Conservation (phyloP, 192 early-diverging fungal species). For the Umbelopsis vinacea region DNA sequence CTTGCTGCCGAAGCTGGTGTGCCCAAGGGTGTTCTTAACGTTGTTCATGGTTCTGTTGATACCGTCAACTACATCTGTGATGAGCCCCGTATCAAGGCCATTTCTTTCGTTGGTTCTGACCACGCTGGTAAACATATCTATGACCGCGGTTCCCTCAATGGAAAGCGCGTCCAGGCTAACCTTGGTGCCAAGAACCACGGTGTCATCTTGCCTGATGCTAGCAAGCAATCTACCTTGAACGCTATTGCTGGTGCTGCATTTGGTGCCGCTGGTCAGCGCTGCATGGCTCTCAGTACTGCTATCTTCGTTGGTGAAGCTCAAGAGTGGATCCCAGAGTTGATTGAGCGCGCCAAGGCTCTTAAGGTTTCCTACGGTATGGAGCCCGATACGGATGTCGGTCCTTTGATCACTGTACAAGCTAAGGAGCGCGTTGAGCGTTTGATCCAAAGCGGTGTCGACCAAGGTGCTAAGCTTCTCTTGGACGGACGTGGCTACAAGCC, state of each 20-base stretch:
- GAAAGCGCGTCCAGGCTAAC: constrained; percentile 97
- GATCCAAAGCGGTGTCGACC: constrained; percentile 81
- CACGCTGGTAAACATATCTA: constrained; percentile 88
- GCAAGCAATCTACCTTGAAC: constrained; percentile 95
- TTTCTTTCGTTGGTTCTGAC: constrained; percentile 95
- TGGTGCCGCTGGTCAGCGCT: constrained; percentile 97
- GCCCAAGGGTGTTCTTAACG: constrained; percentile 88
- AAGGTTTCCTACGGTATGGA: constrained; percentile 88
- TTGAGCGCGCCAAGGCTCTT: constrained; percentile 82
- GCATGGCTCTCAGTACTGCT: constrained; percentile 94
- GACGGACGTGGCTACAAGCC: constrained; percentile 85
- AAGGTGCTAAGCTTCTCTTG: constrained; percentile 84
- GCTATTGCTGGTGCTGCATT: constrained; percentile 92
- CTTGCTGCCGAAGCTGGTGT: constrained; percentile 90
- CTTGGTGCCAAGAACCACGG: constrained; percentile 98
- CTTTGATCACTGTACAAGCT: constrained; percentile 84
- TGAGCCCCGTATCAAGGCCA: constrained; percentile 83
- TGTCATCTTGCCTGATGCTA: constrained; percentile 91
- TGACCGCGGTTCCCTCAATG: constrained; percentile 81
- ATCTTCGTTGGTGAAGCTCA: constrained; percentile 88
- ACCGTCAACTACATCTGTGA: constrained; percentile 93
- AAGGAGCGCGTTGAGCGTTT: constrained; percentile 73
- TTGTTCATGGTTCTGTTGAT: constrained; percentile 87
- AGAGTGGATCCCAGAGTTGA: constrained; percentile 88
- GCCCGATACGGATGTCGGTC: constrained; percentile 85